A percentile compares a stretch with the other conserved stretches of the same genome.
Evolutionary conservation across 192 early-diverging fungal species (phyloP).

Genomic region (Spizellomyces sp.): DNA sequence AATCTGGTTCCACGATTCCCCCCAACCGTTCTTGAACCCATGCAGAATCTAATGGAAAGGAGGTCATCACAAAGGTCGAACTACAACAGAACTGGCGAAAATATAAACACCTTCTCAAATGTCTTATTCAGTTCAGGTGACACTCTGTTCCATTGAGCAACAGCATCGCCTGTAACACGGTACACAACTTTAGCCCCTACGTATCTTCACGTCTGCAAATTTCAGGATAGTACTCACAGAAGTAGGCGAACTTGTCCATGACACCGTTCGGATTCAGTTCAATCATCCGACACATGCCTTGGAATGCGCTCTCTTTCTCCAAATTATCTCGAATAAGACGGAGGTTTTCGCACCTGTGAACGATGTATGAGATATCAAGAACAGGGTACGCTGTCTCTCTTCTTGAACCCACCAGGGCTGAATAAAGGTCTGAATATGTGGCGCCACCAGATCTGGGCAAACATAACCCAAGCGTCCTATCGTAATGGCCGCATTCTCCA

Average conservation of each 20-base stretch:
- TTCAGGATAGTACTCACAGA: conserved; percentile 20
- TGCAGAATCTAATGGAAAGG: conserved; percentile 2
- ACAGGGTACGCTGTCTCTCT: too few relatives aligned
- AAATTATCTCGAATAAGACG: conserved; percentile 87
- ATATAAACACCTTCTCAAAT: conserved; percentile 27
- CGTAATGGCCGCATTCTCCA: conserved; percentile 96
- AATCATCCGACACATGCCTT: conserved; percentile 92
- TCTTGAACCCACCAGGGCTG: conserved; percentile 70
- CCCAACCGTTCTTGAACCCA: conserved; percentile 3
- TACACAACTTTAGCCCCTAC: background rate
- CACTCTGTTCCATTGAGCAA: conserved; percentile 31
- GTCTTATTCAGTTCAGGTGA: conserved; percentile 33
- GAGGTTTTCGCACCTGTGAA: conserved; percentile 59
- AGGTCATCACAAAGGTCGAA: background rate
- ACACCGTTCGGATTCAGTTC: conserved; percentile 81
- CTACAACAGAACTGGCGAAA: background rate
- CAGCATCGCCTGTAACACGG: conserved; percentile 28
- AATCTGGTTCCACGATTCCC: background rate
- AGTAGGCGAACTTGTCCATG: conserved; percentile 29
- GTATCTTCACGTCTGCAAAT: background rate
- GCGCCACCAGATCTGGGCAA: conserved; percentile 80
- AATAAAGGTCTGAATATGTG: conserved; percentile 81
- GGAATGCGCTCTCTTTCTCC: conserved; percentile 97
- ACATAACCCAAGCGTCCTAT: conserved; percentile 94
- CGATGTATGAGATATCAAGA: background rate